Evolutionary conservation across 306 rosid species (phyloP), one percentile per base, ranked within the genome.

Genomic region (Casuarina cunninghamiana): DNA sequence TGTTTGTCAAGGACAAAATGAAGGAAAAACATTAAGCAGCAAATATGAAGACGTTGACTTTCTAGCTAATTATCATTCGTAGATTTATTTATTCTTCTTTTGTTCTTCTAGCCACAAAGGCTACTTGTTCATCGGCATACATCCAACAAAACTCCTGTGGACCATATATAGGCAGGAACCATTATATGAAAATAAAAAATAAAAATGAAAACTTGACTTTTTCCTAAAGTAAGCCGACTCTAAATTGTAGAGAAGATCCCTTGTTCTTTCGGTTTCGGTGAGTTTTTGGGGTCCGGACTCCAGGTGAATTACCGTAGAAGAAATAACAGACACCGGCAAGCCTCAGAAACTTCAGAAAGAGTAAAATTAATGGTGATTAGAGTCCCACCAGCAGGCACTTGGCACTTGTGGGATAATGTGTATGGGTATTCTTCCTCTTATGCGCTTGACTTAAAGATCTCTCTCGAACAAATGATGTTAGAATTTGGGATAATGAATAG

Each of bases 31-130:
- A 58, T 3, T 48, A 26, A 37, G 3, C 13, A 15, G 50, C n/a
- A 10, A 43, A 26, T 45, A 9, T 53, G 5, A 55, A 50, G 71
- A 53, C 38, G 73, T 67, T 73, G 60, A 77, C 71, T 32, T 81
- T 35, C 17, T 68, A 9, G 75, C 45, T 37, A 53, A 54, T 53
- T 51, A 72, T 49, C 55, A 62, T 37, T 54, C 57, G 53, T 15
- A 42, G 68, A 67, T 41, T 39, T 54, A 9, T 10, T 21, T 51
- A 5, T 53, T 17, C 21, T 5, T 17, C 50, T 46, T 8, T 46
- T 8, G 2, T 46, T 46, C 2, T 46, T 46, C 50, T 46, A 7
- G 10, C 10, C 12, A 6, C 69, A 70, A 16, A 69, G 61, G 32
- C 38, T 5, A 21, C 42, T 19, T 57, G 10, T 21, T 57, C 39